Evolutionary conservation across 306 rosid species (phyloP).

Genomic region (Pyrus communis): DNA sequence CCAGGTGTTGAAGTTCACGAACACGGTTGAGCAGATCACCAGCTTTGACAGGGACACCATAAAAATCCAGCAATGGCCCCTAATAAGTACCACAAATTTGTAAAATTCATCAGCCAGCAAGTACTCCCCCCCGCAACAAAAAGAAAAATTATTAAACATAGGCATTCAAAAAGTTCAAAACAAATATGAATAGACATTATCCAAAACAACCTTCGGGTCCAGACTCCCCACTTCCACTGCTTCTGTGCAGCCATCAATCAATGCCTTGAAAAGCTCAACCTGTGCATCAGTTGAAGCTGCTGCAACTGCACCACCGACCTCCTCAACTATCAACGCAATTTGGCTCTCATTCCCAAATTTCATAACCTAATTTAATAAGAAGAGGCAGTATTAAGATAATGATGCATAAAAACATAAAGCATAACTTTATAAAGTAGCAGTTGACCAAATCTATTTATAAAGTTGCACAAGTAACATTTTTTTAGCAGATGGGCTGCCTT

Average conservation of each 20-base stretch:
- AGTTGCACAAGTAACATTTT: background rate
- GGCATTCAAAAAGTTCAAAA: background rate
- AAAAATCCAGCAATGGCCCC: slow-evolving; percentile 96
- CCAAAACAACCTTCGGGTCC: slow-evolving; percentile 73
- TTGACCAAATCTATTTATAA: no score
- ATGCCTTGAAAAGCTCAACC: slow-evolving; percentile 68
- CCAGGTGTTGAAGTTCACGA: slow-evolving; percentile 83
- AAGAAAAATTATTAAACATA: background rate
- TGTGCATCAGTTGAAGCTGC: slow-evolving; percentile 64
- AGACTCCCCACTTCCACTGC: slow-evolving; percentile 68
- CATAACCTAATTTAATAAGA: slow-evolving; percentile 55
- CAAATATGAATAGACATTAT: background rate
- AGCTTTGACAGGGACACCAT: slow-evolving; percentile 95
- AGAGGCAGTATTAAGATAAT: background rate
- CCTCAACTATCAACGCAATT: slow-evolving; percentile 61
- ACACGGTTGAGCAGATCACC: slow-evolving; percentile 82
- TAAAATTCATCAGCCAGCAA: slow-evolving; percentile 11
- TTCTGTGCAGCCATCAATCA: slow-evolving; percentile 82
- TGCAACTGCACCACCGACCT: slow-evolving; percentile 79
- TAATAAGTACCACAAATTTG: slow-evolving; percentile 26
- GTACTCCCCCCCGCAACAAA: background rate
- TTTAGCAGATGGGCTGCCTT: background rate
- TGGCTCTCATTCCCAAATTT: slow-evolving; percentile 91
- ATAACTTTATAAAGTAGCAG: background rate
- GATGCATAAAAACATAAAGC: background rate